Evolutionary conservation across 1,284 basidiomycete species (phyloP), one percentile per base, ranked within the genome.

Genomic region (Rhodotorula glutinis): DNA sequence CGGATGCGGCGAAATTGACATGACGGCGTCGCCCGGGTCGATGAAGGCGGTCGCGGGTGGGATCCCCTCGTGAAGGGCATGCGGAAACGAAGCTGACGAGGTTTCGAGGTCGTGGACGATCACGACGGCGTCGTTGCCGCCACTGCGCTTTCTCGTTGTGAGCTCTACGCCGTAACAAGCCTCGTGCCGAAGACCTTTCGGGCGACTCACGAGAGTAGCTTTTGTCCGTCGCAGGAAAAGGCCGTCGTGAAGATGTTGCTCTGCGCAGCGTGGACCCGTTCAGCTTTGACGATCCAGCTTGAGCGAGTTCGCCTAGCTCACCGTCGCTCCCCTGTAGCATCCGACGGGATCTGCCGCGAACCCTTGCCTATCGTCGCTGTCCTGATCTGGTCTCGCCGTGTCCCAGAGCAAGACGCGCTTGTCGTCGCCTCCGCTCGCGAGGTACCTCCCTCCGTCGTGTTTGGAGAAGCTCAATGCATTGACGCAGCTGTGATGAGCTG

Each of bases 401-500:
- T 65, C 51, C 59, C 53, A 65, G 1, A 69, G 53, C 9, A 69
- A 14, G 11, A 56, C 65, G 16, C 63, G 72, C 81, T 62, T 76
- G 87, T 88, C 88, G 76, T 91, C 89, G 38, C 89, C 88, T 19
- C 85, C 89, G 75, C 86, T 88, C 0, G 88, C 88, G 41, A 90
- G 77, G 82, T 86, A 89, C 1, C 87, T 87, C 49, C 19, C 49
- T 9, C 38, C 47, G 5, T 84, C 83, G 4, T 80, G 80, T 38
- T 38, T 38, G 3, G 88, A 88, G 75, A 89, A 86, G 0, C 82
- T 78, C 4, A 90, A 81, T 4, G 84, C 82, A 72, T 90, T 90
- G 29, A 90, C 85, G 76, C 88, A 90, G 1, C 87, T 87, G 27
- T 79, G 82, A 77, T 90, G 89, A 0, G 79, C 83, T 3, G 76